These are phyloP conservation scores for Colletotrichum tabaci DNA, from an alignment of 2,329 filamentous ascomycete genomes.

Conservation along the genomic window DNA sequence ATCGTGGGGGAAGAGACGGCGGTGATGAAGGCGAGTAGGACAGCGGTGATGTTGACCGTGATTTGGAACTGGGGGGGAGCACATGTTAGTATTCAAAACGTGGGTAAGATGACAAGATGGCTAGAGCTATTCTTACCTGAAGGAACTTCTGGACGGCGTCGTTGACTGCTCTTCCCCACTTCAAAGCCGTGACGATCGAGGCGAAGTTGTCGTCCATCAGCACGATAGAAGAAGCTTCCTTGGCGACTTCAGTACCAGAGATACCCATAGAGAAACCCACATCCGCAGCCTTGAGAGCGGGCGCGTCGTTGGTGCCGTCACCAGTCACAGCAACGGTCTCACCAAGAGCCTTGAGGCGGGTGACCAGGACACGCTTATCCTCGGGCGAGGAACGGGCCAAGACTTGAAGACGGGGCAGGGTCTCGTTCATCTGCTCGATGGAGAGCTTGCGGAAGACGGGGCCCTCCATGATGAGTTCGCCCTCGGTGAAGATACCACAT, in stretches of 20 bases:
- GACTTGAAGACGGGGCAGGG: conserved; percentile 65
- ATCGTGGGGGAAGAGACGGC: conserved; percentile 70
- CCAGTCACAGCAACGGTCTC: conserved; percentile 76
- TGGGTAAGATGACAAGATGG: no score
- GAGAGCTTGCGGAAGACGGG: conserved; percentile 72
- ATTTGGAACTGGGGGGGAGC: conserved; percentile 68
- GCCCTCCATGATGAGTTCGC: conserved; percentile 77
- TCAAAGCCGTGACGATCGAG: conserved; percentile 76
- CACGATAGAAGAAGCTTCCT: conserved; percentile 78
- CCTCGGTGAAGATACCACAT: conserved; percentile 74
- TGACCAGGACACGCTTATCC: conserved; percentile 71
- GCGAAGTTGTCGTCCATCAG: conserved; percentile 77
- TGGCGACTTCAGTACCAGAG: conserved; percentile 76
- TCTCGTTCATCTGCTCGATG: conserved; percentile 65
- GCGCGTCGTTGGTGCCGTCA: conserved; percentile 77
- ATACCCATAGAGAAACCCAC: conserved; percentile 80
- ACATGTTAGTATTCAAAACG: conserved; percentile 14
- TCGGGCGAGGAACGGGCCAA: conserved; percentile 73
- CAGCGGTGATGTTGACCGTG: conserved; percentile 79
- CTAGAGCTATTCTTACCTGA: conserved; percentile 59
- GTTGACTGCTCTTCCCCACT: conserved; percentile 79
- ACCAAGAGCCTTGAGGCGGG: conserved; percentile 66
- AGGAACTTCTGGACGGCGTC: conserved; percentile 79
- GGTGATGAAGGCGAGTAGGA: conserved; percentile 75
- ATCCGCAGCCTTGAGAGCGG: conserved; percentile 76